Conservation (phyloP, 352 stramenopile species). For the Pythium aristosporum region DNA sequence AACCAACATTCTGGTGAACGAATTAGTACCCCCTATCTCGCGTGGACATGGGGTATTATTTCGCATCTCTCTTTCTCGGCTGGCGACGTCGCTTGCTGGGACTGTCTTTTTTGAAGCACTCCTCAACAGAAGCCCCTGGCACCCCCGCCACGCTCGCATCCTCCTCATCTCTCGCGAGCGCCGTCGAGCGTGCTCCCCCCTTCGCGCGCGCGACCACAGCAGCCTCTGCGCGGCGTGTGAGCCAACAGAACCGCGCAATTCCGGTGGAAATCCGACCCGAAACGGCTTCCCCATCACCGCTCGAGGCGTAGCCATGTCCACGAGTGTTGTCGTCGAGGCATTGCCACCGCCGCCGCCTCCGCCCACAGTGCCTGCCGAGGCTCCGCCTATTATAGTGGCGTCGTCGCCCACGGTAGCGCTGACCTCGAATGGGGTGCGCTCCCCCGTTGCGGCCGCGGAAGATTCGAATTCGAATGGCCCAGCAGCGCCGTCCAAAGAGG, state of each 20-base stretch:
- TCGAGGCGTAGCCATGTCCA: slow-evolving; percentile 22
- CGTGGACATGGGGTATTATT: background rate
- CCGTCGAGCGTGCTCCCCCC: background rate
- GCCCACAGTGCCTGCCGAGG: background rate
- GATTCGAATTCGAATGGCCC: background rate
- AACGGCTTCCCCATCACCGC: background rate
- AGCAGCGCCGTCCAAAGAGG: background rate
- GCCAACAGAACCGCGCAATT: background rate
- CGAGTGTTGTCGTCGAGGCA: slow-evolving; percentile 14
- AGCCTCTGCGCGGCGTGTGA: background rate
- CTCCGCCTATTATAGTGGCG: background rate
- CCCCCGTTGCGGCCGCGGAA: background rate
- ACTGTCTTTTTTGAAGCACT: slow-evolving; percentile 29
- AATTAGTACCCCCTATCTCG: background rate
- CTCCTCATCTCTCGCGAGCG: background rate
- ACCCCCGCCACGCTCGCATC: too few relatives aligned
- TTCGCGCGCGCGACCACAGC: background rate
- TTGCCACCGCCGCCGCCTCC: background rate
- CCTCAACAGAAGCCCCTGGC: slow-evolving; percentile 23
- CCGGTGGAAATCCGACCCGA: slow-evolving; percentile 5
- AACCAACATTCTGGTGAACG: background rate
- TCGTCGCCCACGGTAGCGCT: background rate
- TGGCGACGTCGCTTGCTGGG: slow-evolving; percentile 16
- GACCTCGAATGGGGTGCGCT: background rate
- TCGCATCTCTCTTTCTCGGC: background rate